Evolutionary conservation across 2,329 filamentous ascomycete species (phyloP), one percentile per base, ranked within the genome.

Genomic region (Penicillium crustosum): DNA sequence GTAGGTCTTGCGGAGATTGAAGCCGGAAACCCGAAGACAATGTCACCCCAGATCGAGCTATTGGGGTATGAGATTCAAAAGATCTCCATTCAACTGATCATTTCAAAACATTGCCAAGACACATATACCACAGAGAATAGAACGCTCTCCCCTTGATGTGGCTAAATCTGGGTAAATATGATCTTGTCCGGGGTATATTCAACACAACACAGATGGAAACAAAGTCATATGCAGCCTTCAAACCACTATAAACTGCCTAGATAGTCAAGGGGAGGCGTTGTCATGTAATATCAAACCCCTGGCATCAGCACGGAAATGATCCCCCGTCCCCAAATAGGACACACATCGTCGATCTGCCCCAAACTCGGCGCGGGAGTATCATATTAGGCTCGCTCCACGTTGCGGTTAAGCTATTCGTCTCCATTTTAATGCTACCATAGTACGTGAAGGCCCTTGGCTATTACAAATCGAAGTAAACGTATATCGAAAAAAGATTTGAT

Each of bases 271-370:
- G 27, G 27, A 35, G 23, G 33, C 6, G 10, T 2, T 25, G 1
- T 10, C 21, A 12, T 43, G 21, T 48, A 35, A 36, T 36, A 13
- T 39, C 13, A 48, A 53, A 45, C 29, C 27, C 29, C 58, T 41
- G 13, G 36, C 41, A 49, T 61, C 55, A 35, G 48, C 35, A 43
- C 61, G 59, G 61, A 43, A 43, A 13, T 39, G 12, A 25, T 33
- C 49, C 59, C 23, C 59, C 59, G 61, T 45, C 59, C 48, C 61
- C 52, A 50, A 58, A 61, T 15, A 49, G 54, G 61, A 54, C 15
- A n/a, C 4, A 35, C 19, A 4, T 29, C 10, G 59, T 55, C 51
- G 61, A 63, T 63, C 61, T 27, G 54, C 47, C 35, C 45, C 38
- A 25, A 15, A 45, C 27, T 39, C 15, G 38, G 19, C 49, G 49